Base-by-base conservation (phyloP, 129 eudicot genomes). In the Heracleum sosnowskyi region DNA sequence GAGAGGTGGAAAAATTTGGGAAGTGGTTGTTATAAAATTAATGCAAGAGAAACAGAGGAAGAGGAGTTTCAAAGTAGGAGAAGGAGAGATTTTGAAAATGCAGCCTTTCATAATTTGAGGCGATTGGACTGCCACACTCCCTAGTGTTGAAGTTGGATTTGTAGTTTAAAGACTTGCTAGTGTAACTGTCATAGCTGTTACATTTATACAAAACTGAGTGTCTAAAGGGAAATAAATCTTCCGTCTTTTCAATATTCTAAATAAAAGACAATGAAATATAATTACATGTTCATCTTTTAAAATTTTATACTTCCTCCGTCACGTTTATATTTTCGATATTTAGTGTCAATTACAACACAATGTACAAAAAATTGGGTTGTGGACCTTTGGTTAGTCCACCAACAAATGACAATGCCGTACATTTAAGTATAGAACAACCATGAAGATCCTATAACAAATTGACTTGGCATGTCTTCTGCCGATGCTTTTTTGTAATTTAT, bases 21-120 rank as follows among this genome's bases (percentile, higher is more conserved):
- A 40, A n/a, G 34, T 39, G 16, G 76, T 37, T 0, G 49, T 24
- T 15, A 11, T 72, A 4, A 72, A 24, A 40, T n/a, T 39, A 72
- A 36, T 39, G 51, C 76, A 39, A 5, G 13, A 72, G 51, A 72
- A 40, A 40, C 76, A 72, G 51, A 71, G 75, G 75, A 70, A 46
- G 60, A 53, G 28, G 29, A 72, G 76, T 72, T 72, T 37, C 34
- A 39, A 40, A 39, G 70, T 12, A 10, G 76, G n/a, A 40, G 45
- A 8, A 29, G 40, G 33, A 40, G 18, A 17, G 34, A 72, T 40
- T 24, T 24, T 72, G 17, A 72, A 72, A 72, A 24, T 72, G 51
- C 34, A 39, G 22, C 47, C 40, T 72, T 34, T 20, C 76, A 72
- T 72, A 5, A 24, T 41, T 35, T 2, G 9, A 69, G 41, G 42